These are phyloP conservation scores for Croton laevigatus DNA, from an alignment of 441 rosid genomes.

Conservation along the genomic window DNA sequence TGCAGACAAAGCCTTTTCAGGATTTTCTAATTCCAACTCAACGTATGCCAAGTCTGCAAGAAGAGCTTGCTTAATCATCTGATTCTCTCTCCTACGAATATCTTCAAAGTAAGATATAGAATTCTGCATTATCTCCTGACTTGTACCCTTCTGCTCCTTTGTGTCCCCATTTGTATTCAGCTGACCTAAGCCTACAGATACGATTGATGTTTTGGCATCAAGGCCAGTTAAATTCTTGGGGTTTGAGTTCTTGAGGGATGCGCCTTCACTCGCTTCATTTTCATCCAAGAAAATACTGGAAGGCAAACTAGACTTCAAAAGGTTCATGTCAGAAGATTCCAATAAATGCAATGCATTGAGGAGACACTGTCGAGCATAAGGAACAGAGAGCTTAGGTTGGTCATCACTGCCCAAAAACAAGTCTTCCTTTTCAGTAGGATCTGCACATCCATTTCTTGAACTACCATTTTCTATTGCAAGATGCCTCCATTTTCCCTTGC, in stretches of 20 bases:
- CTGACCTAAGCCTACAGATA: slow-evolving; percentile 36
- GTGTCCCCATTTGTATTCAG: slow-evolving; percentile 59
- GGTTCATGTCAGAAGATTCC: slow-evolving; percentile 36
- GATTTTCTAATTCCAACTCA: slow-evolving; percentile 89
- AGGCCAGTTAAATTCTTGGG: slow-evolving; percentile 33
- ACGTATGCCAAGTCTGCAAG: slow-evolving; percentile 76
- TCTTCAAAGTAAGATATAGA: slow-evolving; percentile 61
- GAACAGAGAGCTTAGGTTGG: slow-evolving; percentile 68
- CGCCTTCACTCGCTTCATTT: slow-evolving; percentile 42
- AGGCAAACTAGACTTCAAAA: slow-evolving; percentile 35
- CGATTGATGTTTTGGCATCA: slow-evolving; percentile 42
- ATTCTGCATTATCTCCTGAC: slow-evolving; percentile 59
- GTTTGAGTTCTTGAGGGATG: slow-evolving; percentile 34
- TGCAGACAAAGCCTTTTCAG: slow-evolving; percentile 63
- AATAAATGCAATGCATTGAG: slow-evolving; percentile 66
- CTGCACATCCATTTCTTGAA: slow-evolving; percentile 39
- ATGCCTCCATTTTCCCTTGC: slow-evolving; percentile 93
- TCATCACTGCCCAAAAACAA: slow-evolving; percentile 36
- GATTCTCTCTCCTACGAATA: slow-evolving; percentile 47
- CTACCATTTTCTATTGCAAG: slow-evolving; percentile 56
- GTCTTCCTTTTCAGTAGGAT: slow-evolving; percentile 37
- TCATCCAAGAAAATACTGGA: slow-evolving; percentile 41
- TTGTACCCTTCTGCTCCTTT: slow-evolving; percentile 65
- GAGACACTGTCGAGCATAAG: slow-evolving; percentile 80
- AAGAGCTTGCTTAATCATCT: slow-evolving; percentile 65